Evolutionary conservation across 805 yeast species (phyloP).

Genomic region (Starmerella tilneyi): DNA sequence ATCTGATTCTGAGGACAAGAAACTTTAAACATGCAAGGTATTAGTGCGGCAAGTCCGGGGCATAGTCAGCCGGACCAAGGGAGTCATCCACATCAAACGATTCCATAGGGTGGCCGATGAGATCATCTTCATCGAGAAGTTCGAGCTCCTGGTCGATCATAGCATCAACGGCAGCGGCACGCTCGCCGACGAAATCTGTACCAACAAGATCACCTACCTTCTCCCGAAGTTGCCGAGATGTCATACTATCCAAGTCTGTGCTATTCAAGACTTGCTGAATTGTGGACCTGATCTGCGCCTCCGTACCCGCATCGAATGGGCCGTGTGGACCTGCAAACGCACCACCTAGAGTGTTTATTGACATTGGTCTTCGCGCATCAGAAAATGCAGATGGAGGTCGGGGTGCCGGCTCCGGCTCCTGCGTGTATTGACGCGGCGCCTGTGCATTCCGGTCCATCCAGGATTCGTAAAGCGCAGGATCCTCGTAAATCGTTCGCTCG

Average conservation of each 20-base stretch:
- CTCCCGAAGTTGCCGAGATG: conserved; percentile 31
- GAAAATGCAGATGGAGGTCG: not conserved
- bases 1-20: not conserved
- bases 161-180: conserved; percentile 28
- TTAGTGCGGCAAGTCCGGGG: not conserved
- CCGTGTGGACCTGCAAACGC: not conserved
- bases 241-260: conserved; percentile 32
- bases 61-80: not conserved
- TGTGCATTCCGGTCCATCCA: not conserved
- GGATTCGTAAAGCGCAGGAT: conserved; percentile 10
- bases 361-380: conserved; percentile 5
- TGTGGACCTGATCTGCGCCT: conserved; percentile 28
- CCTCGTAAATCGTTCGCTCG: conserved; percentile 25
- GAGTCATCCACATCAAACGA: conserved; percentile 11
- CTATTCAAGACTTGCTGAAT: conserved; percentile 28
- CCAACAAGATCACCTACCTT: conserved; percentile 33
- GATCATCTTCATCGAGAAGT: conserved; percentile 28
- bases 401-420: not conserved
- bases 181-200: conserved; percentile 28
- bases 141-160: conserved; percentile 32
- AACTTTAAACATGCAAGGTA: not conserved
- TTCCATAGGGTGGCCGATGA: not conserved
- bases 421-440: not conserved
- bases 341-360: conserved; percentile 9
- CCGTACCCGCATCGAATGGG: conserved; percentile 25